Conservation (phyloP, 1,284 basidiomycete genomes). For the Sphagnurus paluster region DNA sequence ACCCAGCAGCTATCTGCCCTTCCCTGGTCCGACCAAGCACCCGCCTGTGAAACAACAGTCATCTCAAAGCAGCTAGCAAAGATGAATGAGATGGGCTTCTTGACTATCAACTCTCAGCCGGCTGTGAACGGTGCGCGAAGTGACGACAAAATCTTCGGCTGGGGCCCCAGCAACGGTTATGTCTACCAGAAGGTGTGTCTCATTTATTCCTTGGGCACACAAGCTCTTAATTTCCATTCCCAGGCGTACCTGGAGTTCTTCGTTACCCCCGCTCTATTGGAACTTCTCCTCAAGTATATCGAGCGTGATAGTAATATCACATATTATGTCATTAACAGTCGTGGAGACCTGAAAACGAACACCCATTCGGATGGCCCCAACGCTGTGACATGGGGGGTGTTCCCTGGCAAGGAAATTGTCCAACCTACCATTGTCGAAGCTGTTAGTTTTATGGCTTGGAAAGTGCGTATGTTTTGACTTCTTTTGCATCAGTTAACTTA, state of each 20-base stretch:
- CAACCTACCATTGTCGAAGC: conserved; percentile 99
- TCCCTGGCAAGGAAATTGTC: conserved; percentile 96
- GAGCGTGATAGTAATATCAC: conserved; percentile 90
- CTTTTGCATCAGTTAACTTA: conserved; percentile 1
- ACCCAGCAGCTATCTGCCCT: conserved; percentile 69
- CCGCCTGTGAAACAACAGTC: conserved; percentile 82
- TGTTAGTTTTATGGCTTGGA: conserved; percentile 97
- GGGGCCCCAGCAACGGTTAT: conserved; percentile 94
- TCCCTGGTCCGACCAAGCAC: conserved; percentile 94
- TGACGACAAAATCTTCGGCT: conserved; percentile 87
- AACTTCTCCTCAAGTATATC: conserved; percentile 79
- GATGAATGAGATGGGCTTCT: conserved; percentile 89
- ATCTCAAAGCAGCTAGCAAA: conserved; percentile 81
- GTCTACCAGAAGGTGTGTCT: conserved; percentile 90
- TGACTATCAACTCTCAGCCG: conserved; percentile 98
- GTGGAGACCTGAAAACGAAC: conserved; percentile 93
- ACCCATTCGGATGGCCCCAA: conserved; percentile 92
- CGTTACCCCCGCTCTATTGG: conserved; percentile 74
- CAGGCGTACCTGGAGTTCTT: conserved; percentile 99
- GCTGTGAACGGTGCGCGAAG: conserved; percentile 92
- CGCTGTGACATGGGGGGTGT: conserved; percentile 99
- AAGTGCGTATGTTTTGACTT: conserved; percentile 48
- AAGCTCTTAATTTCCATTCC: conserved; percentile 9
- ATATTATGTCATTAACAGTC: conserved; percentile 94
- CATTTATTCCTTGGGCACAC: background rate